Evolutionary conservation across 2,329 filamentous ascomycete species (phyloP), one percentile per base, ranked within the genome.

Genomic region (Polychaeton citri): DNA sequence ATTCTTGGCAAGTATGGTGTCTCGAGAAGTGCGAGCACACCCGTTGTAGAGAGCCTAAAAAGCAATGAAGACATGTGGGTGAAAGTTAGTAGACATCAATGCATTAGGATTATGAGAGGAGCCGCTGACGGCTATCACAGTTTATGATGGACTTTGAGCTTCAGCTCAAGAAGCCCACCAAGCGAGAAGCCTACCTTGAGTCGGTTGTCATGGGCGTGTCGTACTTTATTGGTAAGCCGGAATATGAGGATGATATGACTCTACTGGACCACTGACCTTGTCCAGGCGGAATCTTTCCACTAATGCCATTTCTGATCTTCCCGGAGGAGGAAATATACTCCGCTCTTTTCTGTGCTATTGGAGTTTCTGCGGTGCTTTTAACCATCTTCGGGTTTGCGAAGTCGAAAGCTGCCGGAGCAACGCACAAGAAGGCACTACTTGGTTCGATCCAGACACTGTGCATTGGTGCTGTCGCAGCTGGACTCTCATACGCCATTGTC

Each of bases 131-230:
- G n/a, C n/a, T 17, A 30, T 15, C 19, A 10, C 31, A 58, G 51
- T 76, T 76, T 59, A 67, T 74, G 62, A 73, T 76, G 65, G 68
- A 72, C 49, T 72, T 76, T 53, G 66, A 69, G 44, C 61, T 72
- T 35, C 61, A 60, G 42, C 60, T 71, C 30, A 60, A 65, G 41
- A 60, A 66, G 37, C 60, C 61, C 3, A 40, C 43, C 5, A 45
- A 61, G 52, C 43, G 59, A 57, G 50, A 61, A 56, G 72, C 48
- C 53, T 67, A 55, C 55, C 55, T 74, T 21, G 63, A 59, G 32
- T 62, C 59, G 1, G 38, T 62, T 10, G 59, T 61, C 5, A 62
- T 61, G 48, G 59, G 53, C 1, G 30, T 55, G 8, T 48, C 55
- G 15, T 62, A 61, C 45, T 54, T 62, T 32, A 35, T 62, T 17